phyloP scores from a whole-genome alignment of 2,329 filamentous ascomycete species.

The Pestalotiopsis sp. region DNA sequence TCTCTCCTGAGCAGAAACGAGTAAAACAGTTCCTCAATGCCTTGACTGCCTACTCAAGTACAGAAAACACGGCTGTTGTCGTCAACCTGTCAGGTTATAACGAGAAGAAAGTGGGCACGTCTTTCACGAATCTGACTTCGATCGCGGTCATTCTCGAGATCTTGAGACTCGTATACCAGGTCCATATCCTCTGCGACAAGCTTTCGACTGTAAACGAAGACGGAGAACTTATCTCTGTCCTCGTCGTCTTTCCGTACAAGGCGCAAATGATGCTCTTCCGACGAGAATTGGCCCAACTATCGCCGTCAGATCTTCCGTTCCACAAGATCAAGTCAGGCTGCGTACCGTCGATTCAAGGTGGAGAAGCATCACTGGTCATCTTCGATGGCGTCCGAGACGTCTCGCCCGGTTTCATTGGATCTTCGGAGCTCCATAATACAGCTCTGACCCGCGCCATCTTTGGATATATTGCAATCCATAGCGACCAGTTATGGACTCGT shows the following conservation, averaged over 20 bases:
- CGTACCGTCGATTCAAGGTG: neutral
- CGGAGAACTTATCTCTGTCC: neutral
- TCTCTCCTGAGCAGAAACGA: neutral
- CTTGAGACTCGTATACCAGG: neutral
- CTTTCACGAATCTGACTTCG: neutral
- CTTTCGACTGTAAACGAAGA: neutral
- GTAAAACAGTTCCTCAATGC: neutral
- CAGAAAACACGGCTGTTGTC: neutral
- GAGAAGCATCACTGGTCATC: neutral
- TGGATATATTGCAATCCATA: neutral
- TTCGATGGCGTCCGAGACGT: neutral
- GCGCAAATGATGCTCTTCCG: constrained; percentile 72
- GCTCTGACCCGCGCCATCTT: neutral
- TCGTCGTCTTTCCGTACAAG: neutral
- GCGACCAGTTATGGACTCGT: neutral
- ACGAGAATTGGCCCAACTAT: constrained; percentile 66
- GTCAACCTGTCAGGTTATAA: neutral
- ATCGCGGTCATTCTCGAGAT: neutral
- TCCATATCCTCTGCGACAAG: neutral
- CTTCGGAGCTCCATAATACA: neutral
- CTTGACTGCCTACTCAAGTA: neutral
- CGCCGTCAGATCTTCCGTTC: constrained; percentile 66
- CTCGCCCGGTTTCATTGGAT: neutral
- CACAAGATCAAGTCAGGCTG: neutral
- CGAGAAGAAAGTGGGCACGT: neutral